These are phyloP conservation scores for Suillus luteus DNA, from an alignment of 768 basidiomycete genomes.

Conservation along the genomic window DNA sequence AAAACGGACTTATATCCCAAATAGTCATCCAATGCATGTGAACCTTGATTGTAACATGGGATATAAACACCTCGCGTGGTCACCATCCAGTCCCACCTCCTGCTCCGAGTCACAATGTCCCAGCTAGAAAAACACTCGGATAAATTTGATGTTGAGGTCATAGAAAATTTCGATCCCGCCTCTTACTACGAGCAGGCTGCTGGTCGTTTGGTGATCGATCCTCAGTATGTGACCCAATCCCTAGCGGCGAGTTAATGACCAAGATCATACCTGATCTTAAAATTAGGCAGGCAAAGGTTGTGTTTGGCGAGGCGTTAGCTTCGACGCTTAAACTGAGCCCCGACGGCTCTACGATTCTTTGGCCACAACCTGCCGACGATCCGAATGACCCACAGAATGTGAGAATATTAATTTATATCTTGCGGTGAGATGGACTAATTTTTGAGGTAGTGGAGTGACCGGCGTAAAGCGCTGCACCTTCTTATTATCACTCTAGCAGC, in stretches of 20 bases:
- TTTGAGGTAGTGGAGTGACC: constrained; percentile 43
- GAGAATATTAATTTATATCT: constrained; percentile 18
- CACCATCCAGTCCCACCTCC: neutral
- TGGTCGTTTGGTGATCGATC: constrained; percentile 65
- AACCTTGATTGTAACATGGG: neutral
- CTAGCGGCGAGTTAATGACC: neutral
- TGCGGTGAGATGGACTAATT: neutral
- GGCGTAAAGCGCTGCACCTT: constrained; percentile 48
- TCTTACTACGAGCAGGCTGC: constrained; percentile 55
- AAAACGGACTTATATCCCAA: neutral
- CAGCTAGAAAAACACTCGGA: neutral
- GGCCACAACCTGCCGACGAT: constrained; percentile 55
- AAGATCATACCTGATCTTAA: neutral
- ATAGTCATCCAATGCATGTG: neutral
- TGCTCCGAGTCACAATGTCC: neutral
- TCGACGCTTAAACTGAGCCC: constrained; percentile 46
- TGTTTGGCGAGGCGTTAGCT: constrained; percentile 51
- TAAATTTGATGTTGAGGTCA: neutral
- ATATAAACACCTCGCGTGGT: neutral
- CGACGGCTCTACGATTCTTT: constrained; percentile 50
- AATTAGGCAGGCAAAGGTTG: constrained; percentile 47
- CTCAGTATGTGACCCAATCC: constrained; percentile 42
- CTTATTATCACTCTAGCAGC: constrained; percentile 52
- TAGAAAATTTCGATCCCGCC: constrained; percentile 35
- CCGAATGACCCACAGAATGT: constrained; percentile 61